Conservation (phyloP, 768 basidiomycete species). For the Suillus discolor region DNA sequence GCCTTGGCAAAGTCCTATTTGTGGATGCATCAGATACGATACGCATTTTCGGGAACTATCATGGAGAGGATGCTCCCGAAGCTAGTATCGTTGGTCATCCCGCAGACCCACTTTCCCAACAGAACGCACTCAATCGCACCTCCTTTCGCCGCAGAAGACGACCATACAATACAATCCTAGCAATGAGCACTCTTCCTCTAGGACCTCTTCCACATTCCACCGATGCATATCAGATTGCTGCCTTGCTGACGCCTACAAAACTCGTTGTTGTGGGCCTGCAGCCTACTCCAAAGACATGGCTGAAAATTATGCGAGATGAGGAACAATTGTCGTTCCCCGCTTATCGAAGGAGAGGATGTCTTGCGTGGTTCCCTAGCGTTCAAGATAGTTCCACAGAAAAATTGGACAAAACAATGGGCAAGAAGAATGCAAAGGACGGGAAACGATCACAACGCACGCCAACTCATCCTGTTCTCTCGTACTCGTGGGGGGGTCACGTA, state of each 20-base stretch:
- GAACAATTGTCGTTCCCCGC: conserved; percentile 46
- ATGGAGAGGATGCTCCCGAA: conserved; percentile 43
- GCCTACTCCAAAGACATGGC: conserved; percentile 92
- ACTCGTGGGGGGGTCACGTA: conserved; percentile 79
- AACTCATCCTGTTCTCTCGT: conserved; percentile 71
- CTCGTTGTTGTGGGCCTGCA: conserved; percentile 92
- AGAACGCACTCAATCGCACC: conserved; percentile 23
- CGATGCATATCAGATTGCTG: conserved; percentile 79
- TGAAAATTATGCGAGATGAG: conserved; percentile 62
- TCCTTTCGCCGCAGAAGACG: conserved; percentile 45
- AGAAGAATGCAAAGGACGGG: conserved; percentile 21
- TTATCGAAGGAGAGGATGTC: conserved; percentile 58
- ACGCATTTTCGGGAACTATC: conserved; percentile 91
- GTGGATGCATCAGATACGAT: conserved; percentile 94
- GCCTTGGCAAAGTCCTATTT: conserved; percentile 90
- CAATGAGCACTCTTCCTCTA: conserved; percentile 81
- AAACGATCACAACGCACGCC: conserved; percentile 22
- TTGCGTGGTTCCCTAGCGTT: conserved; percentile 85
- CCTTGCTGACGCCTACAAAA: conserved; percentile 87
- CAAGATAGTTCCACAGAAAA: conserved; percentile 17
- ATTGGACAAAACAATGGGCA: not conserved
- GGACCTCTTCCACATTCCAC: conserved; percentile 74
- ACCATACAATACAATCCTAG: conserved; percentile 68
- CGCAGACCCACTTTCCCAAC: conserved; percentile 13
- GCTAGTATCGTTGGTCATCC: conserved; percentile 12